Evolutionary conservation across 352 stramenopile genomes (phyloP), one percentile per base, ranked within the genome.

Genomic region (Phytophthora sojae): DNA sequence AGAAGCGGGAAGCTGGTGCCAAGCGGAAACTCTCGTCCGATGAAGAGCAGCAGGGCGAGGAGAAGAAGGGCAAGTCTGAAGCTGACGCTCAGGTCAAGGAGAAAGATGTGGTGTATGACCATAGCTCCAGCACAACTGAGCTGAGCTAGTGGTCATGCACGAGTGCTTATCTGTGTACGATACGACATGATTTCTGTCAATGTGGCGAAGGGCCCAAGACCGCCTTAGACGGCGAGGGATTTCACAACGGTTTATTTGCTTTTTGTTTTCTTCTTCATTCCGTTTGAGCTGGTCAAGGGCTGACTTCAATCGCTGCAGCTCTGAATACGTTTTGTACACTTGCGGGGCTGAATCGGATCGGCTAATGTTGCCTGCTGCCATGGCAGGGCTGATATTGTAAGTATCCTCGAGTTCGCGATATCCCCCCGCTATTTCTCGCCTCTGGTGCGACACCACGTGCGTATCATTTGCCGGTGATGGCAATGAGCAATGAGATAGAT

Each of bases 321-420:
- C 37, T 69, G 59, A 52, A 67, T 70, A 70, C 56, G 52, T 76
- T 75, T 76, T 69, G 71, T 76, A 75, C 71, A 79, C 57, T 73
- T 44, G 39, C 32, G 61, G 47, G 45, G 52, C 37, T 56, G 44
- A 29, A 25, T 64, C 49, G 44, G 30, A 29, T 61, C 15, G 47
- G 23, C 8, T 69, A 54, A 44, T 69, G 53, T 54, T 30, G 23
- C 19, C 53, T 65, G 47, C 47, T 65, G 53, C 47, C 59, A 52
- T 58, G 54, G 12, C 57, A 73, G 57, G 25, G 42, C 56, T 44
- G 51, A 63, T 67, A 61, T 63, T 56, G 61, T 59, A 42, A 47
- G 53, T 64, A 54, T 65, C 54, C 29, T 54, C 37, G 39, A 21
- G 35, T 52, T 25, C 21, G 17, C 25, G 51, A 26, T 12, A 14